Conservation (phyloP, 441 rosid species). For the Erodium chrysanthum region DNA sequence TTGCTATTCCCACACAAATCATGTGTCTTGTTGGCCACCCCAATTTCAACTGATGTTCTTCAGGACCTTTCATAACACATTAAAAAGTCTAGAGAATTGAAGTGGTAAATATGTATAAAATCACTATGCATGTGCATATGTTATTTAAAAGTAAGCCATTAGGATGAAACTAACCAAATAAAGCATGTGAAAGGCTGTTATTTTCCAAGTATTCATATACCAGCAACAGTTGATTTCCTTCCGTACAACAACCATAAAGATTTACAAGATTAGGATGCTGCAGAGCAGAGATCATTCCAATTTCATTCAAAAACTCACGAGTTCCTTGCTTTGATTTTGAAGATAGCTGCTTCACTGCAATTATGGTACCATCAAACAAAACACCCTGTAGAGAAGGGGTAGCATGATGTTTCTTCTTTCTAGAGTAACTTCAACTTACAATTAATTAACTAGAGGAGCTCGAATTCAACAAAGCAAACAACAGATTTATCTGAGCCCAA, state of each 20-base stretch:
- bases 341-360: constrained; percentile 68
- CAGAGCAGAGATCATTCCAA: constrained; percentile 52
- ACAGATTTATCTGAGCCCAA: not conserved
- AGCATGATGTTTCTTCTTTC: not conserved
- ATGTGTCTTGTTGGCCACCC: constrained; percentile 37
- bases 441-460: not conserved
- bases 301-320: constrained; percentile 61
- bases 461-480: not conserved
- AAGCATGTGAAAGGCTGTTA: constrained; percentile 42
- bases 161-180: constrained; percentile 33
- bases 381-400: constrained; percentile 36
- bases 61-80: constrained; percentile 19
- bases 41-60: constrained; percentile 23
- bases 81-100: not conserved
- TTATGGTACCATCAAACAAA: constrained; percentile 40
- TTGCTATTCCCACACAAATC: constrained; percentile 41
- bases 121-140: not conserved
- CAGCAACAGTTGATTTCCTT: constrained; percentile 39
- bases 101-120: not conserved
- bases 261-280: constrained; percentile 45
- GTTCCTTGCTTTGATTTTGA: constrained; percentile 64
- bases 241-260: constrained; percentile 44
- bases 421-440: not conserved
- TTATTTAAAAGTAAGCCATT: not conserved
- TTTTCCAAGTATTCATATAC: constrained; percentile 50